These are phyloP conservation scores for Cadophora sp. DNA, from an alignment of 2,329 filamentous ascomycete species.

Conservation along the genomic window DNA sequence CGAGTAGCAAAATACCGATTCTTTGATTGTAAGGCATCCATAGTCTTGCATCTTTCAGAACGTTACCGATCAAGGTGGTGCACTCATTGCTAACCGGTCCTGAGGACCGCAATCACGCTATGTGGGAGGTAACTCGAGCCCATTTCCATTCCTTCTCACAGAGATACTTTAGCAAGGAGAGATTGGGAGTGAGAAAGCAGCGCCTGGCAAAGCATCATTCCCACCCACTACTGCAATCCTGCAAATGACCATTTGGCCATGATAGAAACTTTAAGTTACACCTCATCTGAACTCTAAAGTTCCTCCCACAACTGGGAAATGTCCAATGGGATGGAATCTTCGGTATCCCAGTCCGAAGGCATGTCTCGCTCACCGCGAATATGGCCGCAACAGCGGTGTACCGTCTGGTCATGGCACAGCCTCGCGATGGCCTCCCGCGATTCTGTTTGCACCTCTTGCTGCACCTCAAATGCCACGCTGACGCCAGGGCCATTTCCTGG, in stretches of 20 bases:
- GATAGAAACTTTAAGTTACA: background rate
- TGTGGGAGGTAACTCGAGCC: background rate
- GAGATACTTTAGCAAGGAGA: background rate
- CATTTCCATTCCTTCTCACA: background rate
- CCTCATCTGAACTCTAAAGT: background rate
- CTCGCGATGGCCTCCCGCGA: background rate
- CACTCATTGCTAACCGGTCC: background rate
- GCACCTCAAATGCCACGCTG: conserved; percentile 1
- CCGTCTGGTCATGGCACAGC: background rate
- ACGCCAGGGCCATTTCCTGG: background rate
- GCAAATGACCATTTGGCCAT: background rate
- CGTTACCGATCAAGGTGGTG: background rate
- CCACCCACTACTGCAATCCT: background rate
- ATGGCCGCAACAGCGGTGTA: background rate
- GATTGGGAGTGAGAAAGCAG: background rate
- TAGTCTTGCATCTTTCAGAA: background rate
- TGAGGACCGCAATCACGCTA: background rate
- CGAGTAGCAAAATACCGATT: background rate
- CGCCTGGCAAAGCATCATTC: background rate
- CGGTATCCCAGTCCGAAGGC: background rate
- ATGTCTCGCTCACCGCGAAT: background rate
- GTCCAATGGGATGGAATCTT: background rate
- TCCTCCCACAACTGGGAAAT: background rate
- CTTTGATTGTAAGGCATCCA: too few relatives aligned
- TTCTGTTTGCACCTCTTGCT: background rate